Percentiles rank a stretch among this genome's conserved stretches.
Evolutionary conservation across 208 protist genomes (phyloP).

Genomic region (Porcisia deanei): DNA sequence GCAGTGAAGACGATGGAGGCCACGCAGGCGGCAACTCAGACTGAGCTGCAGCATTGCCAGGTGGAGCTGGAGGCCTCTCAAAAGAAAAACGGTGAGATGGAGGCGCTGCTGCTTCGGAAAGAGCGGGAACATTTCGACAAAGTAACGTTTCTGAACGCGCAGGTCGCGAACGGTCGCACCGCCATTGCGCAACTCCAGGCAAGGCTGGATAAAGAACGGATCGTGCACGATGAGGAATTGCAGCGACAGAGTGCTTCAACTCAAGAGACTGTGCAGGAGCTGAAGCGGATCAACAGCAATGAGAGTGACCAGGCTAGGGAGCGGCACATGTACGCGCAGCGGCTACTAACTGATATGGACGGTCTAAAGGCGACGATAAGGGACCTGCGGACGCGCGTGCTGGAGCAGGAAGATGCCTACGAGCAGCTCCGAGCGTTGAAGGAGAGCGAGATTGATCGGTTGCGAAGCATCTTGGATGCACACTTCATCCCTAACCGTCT

Average conservation of each 20-base stretch:
- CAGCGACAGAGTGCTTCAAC: constrained; percentile 30
- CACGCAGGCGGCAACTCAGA: constrained; percentile 27
- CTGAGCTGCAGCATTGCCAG: constrained; percentile 34
- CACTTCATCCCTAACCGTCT: constrained; percentile 81
- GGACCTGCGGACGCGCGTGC: constrained; percentile 21
- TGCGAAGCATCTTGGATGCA: constrained; percentile 68
- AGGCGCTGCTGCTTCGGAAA: constrained; percentile 57
- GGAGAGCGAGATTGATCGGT: constrained; percentile 61
- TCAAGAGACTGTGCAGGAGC: constrained; percentile 36
- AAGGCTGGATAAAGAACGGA: constrained; percentile 55
- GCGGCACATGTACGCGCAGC: constrained; percentile 35
- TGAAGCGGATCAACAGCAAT: constrained; percentile 23
- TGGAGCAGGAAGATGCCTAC: constrained; percentile 34
- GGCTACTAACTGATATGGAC: constrained; percentile 53
- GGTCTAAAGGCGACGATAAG: constrained; percentile 38
- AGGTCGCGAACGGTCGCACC: constrained; percentile 80
- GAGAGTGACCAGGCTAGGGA: constrained; percentile 19
- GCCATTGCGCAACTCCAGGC: constrained; percentile 68
- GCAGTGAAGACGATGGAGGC: constrained; percentile 40
- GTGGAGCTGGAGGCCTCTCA: constrained; percentile 67
- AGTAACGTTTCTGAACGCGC: constrained; percentile 87
- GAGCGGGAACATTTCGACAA: constrained; percentile 86
- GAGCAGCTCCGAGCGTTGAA: constrained; percentile 29
- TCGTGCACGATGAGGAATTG: constrained; percentile 41
- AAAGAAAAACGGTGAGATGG: constrained; percentile 69